phyloP scores from a whole-genome alignment of 805 yeast genomes.

The Lachancea waltii region DNA sequence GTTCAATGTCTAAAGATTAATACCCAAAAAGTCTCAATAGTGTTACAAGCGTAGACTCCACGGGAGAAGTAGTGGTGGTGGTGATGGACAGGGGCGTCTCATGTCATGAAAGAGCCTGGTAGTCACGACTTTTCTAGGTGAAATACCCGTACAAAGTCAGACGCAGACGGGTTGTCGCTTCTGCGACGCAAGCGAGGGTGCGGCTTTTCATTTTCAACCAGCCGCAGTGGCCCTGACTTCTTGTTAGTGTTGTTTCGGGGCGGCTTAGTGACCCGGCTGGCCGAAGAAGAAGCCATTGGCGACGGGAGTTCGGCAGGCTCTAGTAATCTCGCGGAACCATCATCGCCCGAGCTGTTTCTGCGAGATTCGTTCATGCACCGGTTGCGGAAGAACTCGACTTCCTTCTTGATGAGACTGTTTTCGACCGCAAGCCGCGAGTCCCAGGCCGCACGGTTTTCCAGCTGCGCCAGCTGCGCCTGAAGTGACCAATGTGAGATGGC shows the following conservation, averaged over 20 bases:
- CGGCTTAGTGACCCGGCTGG: constrained; percentile 2
- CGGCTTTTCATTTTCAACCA: constrained; percentile 28
- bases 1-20: no score
- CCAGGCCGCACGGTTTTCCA: constrained; percentile 14
- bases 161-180: constrained; percentile 26
- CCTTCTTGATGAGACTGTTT: constrained; percentile 20
- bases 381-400: constrained; percentile 22
- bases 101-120: background rate
- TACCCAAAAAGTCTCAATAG: constrained; percentile 1
- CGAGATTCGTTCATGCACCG: constrained; percentile 9
- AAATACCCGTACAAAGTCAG: constrained; percentile 28
- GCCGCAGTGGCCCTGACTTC: constrained; percentile 9
- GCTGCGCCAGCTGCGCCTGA: constrained; percentile 26
- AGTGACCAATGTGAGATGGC: constrained; percentile 30
- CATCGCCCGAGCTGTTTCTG: constrained; percentile 2
- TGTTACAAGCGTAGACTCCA: constrained; percentile 3
- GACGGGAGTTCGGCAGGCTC: background rate
- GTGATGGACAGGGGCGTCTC: background rate
- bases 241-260: background rate
- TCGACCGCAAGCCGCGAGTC: constrained; percentile 25
- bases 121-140: constrained; percentile 19
- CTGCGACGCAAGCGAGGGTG: constrained; percentile 30
- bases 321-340: background rate
- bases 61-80: background rate
- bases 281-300: background rate